Percentiles rank a stretch among this genome's conserved stretches.
These are phyloP conservation scores for Gyrodon lividus DNA, from an alignment of 768 basidiomycete species.

Conservation along the genomic window DNA sequence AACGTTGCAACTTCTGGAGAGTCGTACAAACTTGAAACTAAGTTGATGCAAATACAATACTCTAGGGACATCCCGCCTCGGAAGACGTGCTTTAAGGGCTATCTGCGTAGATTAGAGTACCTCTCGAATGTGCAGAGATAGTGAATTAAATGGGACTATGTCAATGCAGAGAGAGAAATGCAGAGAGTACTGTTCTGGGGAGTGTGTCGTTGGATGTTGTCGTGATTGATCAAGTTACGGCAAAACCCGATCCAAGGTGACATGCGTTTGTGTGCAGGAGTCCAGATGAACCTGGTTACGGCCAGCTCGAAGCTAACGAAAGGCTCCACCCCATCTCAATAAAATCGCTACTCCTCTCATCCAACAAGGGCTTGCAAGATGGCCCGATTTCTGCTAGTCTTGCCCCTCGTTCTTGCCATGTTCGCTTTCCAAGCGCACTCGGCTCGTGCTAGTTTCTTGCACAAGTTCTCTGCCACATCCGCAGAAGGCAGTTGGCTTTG, in stretches of 20 bases:
- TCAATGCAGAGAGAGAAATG: neutral
- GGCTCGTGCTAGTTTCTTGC: slow-evolving; percentile 22
- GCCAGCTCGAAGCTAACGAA: neutral
- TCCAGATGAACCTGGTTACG: neutral
- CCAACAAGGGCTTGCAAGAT: slow-evolving; percentile 14
- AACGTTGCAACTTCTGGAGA: too few relatives aligned
- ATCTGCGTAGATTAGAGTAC: too few relatives aligned
- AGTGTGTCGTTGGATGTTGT: neutral
- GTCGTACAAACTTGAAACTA: too few relatives aligned
- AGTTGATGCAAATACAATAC: too few relatives aligned
- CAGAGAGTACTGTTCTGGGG: neutral
- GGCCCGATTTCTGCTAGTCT: slow-evolving; percentile 5
- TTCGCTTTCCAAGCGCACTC: slow-evolving; percentile 7
- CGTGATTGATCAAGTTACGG: neutral
- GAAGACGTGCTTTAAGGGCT: too few relatives aligned
- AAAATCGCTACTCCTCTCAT: neutral
- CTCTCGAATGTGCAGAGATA: too few relatives aligned
- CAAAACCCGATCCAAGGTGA: neutral
- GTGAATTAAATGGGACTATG: too few relatives aligned
- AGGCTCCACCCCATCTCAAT: neutral
- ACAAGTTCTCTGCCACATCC: slow-evolving; percentile 39
- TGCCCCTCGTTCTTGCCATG: slow-evolving; percentile 6
- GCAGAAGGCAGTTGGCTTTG: slow-evolving; percentile 53
- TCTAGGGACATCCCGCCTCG: too few relatives aligned
- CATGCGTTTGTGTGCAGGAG: slow-evolving; percentile 11